Percentiles rank a stretch among this genome's conserved stretches.
phyloP scores from a whole-genome alignment of 2,329 filamentous ascomycete species.

The Lachnellula subtilissima region DNA sequence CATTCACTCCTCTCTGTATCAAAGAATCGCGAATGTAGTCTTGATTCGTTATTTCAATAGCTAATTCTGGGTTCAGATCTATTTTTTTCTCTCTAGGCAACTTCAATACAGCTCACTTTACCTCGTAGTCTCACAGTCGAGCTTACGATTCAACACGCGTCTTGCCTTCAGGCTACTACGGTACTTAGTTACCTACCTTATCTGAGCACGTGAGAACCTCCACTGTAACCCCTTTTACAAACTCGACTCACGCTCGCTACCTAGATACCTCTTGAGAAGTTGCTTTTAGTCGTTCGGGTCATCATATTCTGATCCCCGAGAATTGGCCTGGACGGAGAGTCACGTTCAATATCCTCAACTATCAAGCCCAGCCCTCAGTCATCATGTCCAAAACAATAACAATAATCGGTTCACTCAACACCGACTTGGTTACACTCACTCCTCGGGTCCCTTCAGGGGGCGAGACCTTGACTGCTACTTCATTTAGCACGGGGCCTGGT shows the following conservation, averaged over 20 bases:
- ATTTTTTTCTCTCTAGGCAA: neutral
- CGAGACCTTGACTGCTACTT: conserved; percentile 78
- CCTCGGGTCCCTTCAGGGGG: conserved; percentile 76
- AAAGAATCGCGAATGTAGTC: neutral
- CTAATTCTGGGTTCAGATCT: neutral
- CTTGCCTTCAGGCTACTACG: conserved; percentile 2
- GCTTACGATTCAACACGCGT: conserved; percentile 8
- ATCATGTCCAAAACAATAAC: conserved; percentile 50
- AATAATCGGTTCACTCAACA: conserved; percentile 89
- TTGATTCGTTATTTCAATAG: neutral
- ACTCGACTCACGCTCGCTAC: neutral
- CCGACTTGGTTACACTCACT: conserved; percentile 86
- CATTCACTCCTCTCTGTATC: neutral
- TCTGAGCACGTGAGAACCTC: neutral
- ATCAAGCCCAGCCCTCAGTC: conserved; percentile 13
- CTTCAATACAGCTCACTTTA: neutral
- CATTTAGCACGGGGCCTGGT: conserved; percentile 75
- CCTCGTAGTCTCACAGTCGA: neutral
- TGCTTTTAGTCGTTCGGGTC: neutral
- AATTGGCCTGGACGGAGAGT: neutral
- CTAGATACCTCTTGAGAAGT: neutral
- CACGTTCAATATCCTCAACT: neutral
- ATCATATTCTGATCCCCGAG: neutral
- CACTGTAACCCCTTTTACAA: neutral
- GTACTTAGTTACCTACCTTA: no score